These are phyloP conservation scores for Atkinsonella hypoxylon DNA, from an alignment of 2,329 filamentous ascomycete species.

Conservation along the genomic window DNA sequence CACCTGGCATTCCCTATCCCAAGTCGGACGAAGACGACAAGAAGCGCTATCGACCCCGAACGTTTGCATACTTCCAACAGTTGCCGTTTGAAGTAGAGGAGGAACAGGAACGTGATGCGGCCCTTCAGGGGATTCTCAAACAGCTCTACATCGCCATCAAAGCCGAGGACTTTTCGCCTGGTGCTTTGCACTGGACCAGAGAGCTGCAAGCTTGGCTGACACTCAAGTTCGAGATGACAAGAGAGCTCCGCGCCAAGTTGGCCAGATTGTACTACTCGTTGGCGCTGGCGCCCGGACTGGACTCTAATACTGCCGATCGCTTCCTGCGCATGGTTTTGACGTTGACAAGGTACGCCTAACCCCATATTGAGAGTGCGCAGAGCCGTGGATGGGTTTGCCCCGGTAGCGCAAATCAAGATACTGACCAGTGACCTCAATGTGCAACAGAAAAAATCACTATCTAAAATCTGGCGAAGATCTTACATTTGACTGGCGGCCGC, in stretches of 20 bases:
- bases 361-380: background rate
- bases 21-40: conserved; percentile 38
- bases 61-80: conserved; percentile 84
- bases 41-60: conserved; percentile 69
- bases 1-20: conserved; percentile 55
- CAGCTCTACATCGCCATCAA: conserved; percentile 87
- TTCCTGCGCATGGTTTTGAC: conserved; percentile 96
- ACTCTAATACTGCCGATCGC: conserved; percentile 68
- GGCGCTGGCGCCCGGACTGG: conserved; percentile 77
- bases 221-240: conserved; percentile 92
- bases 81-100: conserved; percentile 84
- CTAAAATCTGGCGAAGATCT: conserved; percentile 82
- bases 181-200: conserved; percentile 91
- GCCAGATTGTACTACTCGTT: conserved; percentile 93
- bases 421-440: background rate
- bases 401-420: conserved; percentile 1
- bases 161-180: conserved; percentile 86
- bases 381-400: background rate
- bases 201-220: conserved; percentile 92
- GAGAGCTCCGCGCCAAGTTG: conserved; percentile 69
- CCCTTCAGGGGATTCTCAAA: conserved; percentile 78
- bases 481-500: conserved; percentile 81
- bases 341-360: conserved; percentile 65
- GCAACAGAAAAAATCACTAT: conserved; percentile 77
- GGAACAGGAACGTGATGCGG: conserved; percentile 62